phyloP scores from a whole-genome alignment of 1,284 basidiomycete genomes.

The Ceratobasidium sp. region DNA sequence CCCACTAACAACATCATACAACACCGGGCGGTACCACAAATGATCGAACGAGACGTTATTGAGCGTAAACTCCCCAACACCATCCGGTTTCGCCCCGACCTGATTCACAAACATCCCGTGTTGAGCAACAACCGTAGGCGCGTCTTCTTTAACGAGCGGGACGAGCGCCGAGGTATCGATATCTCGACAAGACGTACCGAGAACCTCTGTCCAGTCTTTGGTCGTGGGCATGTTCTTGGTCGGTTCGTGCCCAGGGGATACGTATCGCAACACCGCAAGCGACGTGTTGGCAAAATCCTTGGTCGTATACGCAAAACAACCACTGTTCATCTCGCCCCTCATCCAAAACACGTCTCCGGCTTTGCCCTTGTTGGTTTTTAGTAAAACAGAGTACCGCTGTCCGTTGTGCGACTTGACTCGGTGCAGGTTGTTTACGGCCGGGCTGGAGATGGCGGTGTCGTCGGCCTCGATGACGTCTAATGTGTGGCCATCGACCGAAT shows the following conservation, averaged over 20 bases:
- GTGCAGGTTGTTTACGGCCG: slow-evolving; percentile 29
- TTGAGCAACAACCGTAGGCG: slow-evolving; percentile 49
- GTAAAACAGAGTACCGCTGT: slow-evolving; percentile 56
- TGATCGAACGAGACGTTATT: slow-evolving; percentile 54
- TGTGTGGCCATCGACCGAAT: slow-evolving; percentile 63
- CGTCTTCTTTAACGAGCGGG: slow-evolving; percentile 52
- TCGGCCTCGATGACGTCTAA: slow-evolving; percentile 66
- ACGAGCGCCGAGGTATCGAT: slow-evolving; percentile 51
- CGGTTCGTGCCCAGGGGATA: not conserved
- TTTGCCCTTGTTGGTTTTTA: slow-evolving; percentile 53
- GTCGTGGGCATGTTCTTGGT: slow-evolving; percentile 47
- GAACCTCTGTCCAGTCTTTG: slow-evolving; percentile 51
- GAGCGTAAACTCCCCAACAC: slow-evolving; percentile 46
- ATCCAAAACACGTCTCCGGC: slow-evolving; percentile 55
- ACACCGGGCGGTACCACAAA: slow-evolving; percentile 55
- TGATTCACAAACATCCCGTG: slow-evolving; percentile 50
- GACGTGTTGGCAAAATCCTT: slow-evolving; percentile 38
- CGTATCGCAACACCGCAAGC: slow-evolving; percentile 51
- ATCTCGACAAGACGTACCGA: slow-evolving; percentile 47
- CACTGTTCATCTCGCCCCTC: slow-evolving; percentile 51
- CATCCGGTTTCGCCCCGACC: slow-evolving; percentile 49
- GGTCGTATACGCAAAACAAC: slow-evolving; percentile 34
- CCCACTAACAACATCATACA: slow-evolving; percentile 52
- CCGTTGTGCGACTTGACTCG: slow-evolving; percentile 48
- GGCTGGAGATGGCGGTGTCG: slow-evolving; percentile 55